These are phyloP conservation scores for Akanthomyces dipterigenus DNA, from an alignment of 2,329 filamentous ascomycete species.

Conservation along the genomic window DNA sequence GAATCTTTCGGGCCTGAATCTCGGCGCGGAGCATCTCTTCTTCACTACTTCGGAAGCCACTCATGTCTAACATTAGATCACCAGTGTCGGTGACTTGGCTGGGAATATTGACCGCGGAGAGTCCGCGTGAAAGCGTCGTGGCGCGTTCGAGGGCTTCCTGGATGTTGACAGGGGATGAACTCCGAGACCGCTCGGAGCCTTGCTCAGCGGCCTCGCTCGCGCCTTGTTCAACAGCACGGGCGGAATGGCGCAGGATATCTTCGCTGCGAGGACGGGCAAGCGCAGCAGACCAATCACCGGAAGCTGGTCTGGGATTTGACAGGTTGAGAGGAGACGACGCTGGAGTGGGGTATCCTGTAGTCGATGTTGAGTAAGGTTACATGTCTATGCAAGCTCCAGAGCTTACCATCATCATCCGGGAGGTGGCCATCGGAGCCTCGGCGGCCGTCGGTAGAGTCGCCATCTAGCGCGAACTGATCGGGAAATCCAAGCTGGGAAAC, in stretches of 20 bases:
- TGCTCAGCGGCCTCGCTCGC: slow-evolving; percentile 30
- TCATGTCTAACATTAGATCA: slow-evolving; percentile 97
- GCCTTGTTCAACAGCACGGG: slow-evolving; percentile 31
- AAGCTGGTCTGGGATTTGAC: slow-evolving; percentile 36
- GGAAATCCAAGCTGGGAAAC: slow-evolving; percentile 52
- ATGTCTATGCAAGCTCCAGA: neutral
- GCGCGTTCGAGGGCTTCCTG: slow-evolving; percentile 78
- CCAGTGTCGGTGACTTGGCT: slow-evolving; percentile 87
- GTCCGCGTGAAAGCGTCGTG: slow-evolving; percentile 74
- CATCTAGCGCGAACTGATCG: slow-evolving; percentile 62
- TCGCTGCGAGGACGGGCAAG: slow-evolving; percentile 46
- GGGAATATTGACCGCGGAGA: slow-evolving; percentile 86
- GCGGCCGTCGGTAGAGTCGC: slow-evolving; percentile 16
- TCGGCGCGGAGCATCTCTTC: slow-evolving; percentile 88
- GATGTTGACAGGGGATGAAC: slow-evolving; percentile 65
- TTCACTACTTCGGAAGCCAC: slow-evolving; percentile 89
- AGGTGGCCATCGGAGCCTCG: slow-evolving; percentile 20
- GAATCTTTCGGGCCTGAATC: slow-evolving; percentile 84
- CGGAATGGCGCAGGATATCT: slow-evolving; percentile 43
- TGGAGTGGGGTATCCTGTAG: slow-evolving; percentile 44
- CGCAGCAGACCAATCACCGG: slow-evolving; percentile 44
- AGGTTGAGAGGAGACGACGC: slow-evolving; percentile 38
- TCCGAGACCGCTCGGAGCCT: slow-evolving; percentile 59
- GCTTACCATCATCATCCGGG: slow-evolving; percentile 25
- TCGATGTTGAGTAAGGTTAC: slow-evolving; percentile 12